Conservation (phyloP, 2,329 filamentous ascomycete genomes). For the Ophiostoma sp. region DNA sequence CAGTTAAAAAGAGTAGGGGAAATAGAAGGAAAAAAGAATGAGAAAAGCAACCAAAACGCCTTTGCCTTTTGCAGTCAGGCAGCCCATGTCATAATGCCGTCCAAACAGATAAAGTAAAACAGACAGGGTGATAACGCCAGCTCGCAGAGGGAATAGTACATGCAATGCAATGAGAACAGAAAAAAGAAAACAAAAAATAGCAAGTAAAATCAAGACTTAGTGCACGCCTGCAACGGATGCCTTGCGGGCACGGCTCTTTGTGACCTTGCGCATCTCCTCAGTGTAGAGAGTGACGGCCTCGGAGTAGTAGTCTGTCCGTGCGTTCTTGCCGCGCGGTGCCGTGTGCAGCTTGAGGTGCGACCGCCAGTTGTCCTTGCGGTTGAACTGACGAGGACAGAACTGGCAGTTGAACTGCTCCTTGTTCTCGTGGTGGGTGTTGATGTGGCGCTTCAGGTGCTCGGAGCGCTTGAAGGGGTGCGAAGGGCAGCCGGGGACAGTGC, state of each 20-base stretch:
- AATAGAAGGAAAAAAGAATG: slow-evolving; percentile 9
- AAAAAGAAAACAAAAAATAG: background rate
- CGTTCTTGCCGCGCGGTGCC: slow-evolving; percentile 30
- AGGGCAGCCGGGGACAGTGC: slow-evolving; percentile 42
- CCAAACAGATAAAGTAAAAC: background rate
- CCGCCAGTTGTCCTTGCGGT: slow-evolving; percentile 38
- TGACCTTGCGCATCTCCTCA: slow-evolving; percentile 27
- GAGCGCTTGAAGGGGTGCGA: slow-evolving; percentile 46
- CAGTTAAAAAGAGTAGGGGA: slow-evolving; percentile 13
- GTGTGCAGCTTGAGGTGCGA: slow-evolving; percentile 38
- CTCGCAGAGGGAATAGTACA: slow-evolving; percentile 15
- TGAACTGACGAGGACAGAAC: slow-evolving; percentile 38
- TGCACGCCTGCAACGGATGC: slow-evolving; percentile 15
- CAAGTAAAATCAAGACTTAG: background rate
- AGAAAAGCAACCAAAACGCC: slow-evolving; percentile 6
- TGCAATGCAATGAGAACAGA: slow-evolving; percentile 4
- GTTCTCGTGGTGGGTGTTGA: slow-evolving; percentile 39
- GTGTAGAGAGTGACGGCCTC: slow-evolving; percentile 30
- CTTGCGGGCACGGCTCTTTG: slow-evolving; percentile 25
- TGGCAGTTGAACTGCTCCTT: slow-evolving; percentile 35
- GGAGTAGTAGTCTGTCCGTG: slow-evolving; percentile 32
- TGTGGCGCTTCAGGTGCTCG: slow-evolving; percentile 53
- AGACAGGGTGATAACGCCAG: background rate
- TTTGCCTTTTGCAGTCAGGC: slow-evolving; percentile 9
- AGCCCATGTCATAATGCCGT: slow-evolving; percentile 12